A percentile compares a stretch with the other conserved stretches of the same genome.
Evolutionary conservation across 306 rosid species (phyloP).

Genomic region (Crataegus laevigata): DNA sequence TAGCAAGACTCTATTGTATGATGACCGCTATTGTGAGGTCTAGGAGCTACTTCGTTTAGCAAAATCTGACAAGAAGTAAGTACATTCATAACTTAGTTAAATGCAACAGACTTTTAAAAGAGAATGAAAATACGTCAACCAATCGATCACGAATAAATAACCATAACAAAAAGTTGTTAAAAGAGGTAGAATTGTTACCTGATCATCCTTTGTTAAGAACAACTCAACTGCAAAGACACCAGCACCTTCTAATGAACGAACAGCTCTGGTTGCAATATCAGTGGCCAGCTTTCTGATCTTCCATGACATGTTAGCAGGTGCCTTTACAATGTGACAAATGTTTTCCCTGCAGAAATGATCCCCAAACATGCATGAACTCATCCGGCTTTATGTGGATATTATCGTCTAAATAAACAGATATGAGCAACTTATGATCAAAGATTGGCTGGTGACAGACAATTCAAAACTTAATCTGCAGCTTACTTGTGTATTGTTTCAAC

Average conservation of each 20-base stretch:
- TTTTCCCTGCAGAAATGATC: slow-evolving; percentile 53
- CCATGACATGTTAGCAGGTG: slow-evolving; percentile 80
- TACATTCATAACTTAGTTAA: slow-evolving; percentile 4
- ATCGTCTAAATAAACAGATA: not conserved
- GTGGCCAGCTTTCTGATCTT: slow-evolving; percentile 53
- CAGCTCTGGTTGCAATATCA: slow-evolving; percentile 76
- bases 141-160: not conserved
- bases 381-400: slow-evolving; percentile 5
- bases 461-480: slow-evolving; percentile 13
- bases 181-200: slow-evolving; percentile 41
- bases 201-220: slow-evolving; percentile 66
- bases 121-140: not conserved
- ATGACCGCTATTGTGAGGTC: slow-evolving; percentile 98
- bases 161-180: not conserved
- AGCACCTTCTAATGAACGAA: slow-evolving; percentile 81
- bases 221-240: slow-evolving; percentile 96
- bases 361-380: slow-evolving; percentile 13
- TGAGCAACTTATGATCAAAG: not conserved
- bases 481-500: slow-evolving; percentile 98
- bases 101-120: not conserved
- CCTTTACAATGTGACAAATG: slow-evolving; percentile 80
- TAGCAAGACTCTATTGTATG: slow-evolving; percentile 87
- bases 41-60: slow-evolving; percentile 90
- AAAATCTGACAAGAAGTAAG: slow-evolving; percentile 50
- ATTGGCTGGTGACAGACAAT: not conserved